Evolutionary conservation across 371 early-diverging fungal genomes (phyloP), one percentile per base, ranked within the genome.

Genomic region (Mortierella sp.): DNA sequence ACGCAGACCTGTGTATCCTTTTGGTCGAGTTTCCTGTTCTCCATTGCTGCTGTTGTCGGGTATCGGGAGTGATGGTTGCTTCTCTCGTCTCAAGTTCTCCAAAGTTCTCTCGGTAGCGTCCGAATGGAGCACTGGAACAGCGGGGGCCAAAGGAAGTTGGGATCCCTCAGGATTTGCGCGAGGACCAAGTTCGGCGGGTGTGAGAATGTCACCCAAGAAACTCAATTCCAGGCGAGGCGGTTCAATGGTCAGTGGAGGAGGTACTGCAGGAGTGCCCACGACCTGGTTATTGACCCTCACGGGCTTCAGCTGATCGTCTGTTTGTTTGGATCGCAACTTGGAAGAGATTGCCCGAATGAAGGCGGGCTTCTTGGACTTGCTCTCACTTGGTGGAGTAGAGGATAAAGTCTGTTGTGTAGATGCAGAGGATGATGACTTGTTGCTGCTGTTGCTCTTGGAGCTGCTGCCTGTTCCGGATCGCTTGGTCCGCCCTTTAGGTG

Each of bases 251-350:
- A 76, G 71, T 0, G 54, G 34, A 34, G 78, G 67, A 21, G 46
- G 14, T 3, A 23, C 2, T 16, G 46, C 14, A 3, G 54, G 16
- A 19, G 52, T 8, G n/a, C 46, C 61, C 3, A 50, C 48, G 9
- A 30, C 30, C 21, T 58, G 56, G 50, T 43, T 55, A 58, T 62
- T 67, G 67, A 52, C 50, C 30, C 39, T 61, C 12, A 50, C 42
- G 14, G 63, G 31, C 30, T 38, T 56, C n/a, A 68, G 42, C 46
- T 68, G 69, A 23, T 70, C 76, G 14, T 76, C 78, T 12, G 63
- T 70, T 6, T 69, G 70, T 52, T 66, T 76, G 28, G 67, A 63
- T 6, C 78, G 78, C 58, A 76, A 48, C 34, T 68, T 76, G 47
- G 45, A 56, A 1, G 73, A 74, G 0, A 76, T 41, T 12, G 78